Evolutionary conservation across 2,329 filamentous ascomycete genomes (phyloP).

Genomic region (Coleophoma eucalyptorum): DNA sequence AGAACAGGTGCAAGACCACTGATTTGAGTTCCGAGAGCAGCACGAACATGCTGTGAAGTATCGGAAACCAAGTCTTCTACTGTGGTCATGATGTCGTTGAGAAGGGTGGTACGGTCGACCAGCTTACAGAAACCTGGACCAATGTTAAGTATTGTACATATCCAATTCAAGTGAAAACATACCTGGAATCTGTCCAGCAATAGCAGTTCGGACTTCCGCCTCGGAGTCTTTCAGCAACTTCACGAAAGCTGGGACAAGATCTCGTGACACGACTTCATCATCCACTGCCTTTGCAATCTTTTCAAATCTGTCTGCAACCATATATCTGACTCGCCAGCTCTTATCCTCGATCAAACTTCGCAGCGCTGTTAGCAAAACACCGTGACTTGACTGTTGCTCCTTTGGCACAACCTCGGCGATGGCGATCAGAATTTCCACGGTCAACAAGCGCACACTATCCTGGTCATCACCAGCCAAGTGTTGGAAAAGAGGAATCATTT

Average conservation of each 20-base stretch:
- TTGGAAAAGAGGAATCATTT: slow-evolving; percentile 99
- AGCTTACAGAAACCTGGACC: slow-evolving; percentile 79
- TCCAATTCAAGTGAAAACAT: slow-evolving; percentile 18
- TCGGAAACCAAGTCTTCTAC: slow-evolving; percentile 96
- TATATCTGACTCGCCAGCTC: slow-evolving; percentile 98
- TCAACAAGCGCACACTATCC: slow-evolving; percentile 92
- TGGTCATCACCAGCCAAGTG: slow-evolving; percentile 95
- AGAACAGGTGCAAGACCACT: slow-evolving; percentile 94
- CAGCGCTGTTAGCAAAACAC: slow-evolving; percentile 84
- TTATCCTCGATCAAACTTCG: slow-evolving; percentile 97
- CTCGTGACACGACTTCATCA: slow-evolving; percentile 89
- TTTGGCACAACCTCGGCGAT: slow-evolving; percentile 97
- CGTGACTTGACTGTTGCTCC: slow-evolving; percentile 95
- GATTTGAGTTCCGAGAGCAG: slow-evolving; percentile 93
- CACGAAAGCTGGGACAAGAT: slow-evolving; percentile 94
- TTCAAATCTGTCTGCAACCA: slow-evolving; percentile 98
- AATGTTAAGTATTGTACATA: slow-evolving; percentile 21
- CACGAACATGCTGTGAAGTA: slow-evolving; percentile 92
- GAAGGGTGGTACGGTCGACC: slow-evolving; percentile 80
- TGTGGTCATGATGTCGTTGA: slow-evolving; percentile 94
- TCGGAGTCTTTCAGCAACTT: slow-evolving; percentile 98
- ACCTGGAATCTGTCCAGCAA: slow-evolving; percentile 94
- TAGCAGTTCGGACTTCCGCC: slow-evolving; percentile 93
- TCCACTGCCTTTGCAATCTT: slow-evolving; percentile 99
- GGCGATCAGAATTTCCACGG: slow-evolving; percentile 92